Evolutionary conservation across 495 filamentous ascomycete genomes (phyloP).

Genomic region (Hypoxylon subgilvum): DNA sequence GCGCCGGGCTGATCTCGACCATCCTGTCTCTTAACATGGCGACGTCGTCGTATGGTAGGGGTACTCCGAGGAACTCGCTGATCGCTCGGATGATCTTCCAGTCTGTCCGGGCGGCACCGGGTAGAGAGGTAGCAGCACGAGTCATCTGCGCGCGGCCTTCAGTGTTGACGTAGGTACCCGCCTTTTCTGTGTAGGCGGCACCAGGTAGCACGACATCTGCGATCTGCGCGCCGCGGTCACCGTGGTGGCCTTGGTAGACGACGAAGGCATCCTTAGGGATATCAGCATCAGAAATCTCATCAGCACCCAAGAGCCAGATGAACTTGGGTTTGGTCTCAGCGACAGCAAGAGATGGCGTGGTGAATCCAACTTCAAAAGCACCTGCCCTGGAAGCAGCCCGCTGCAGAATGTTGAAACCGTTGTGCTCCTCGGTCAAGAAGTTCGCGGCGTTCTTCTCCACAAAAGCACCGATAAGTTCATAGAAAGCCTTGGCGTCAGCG

Average conservation of each 20-base stretch:
- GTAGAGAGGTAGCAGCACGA: conserved; percentile 80
- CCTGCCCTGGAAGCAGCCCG: conserved; percentile 87
- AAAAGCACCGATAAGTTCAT: conserved; percentile 84
- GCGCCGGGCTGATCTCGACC: conserved; percentile 88
- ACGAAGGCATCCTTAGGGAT: conserved; percentile 95
- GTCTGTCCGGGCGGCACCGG: conserved; percentile 89
- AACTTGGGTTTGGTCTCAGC: conserved; percentile 88
- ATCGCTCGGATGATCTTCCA: conserved; percentile 97
- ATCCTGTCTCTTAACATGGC: conserved; percentile 86
- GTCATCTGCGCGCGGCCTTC: conserved; percentile 95
- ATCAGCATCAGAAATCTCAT: conserved; percentile 79
- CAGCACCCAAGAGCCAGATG: conserved; percentile 94
- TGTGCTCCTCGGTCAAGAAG: conserved; percentile 90
- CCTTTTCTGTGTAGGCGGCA: conserved; percentile 95
- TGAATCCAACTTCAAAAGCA: conserved; percentile 95
- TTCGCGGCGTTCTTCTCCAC: conserved; percentile 88
- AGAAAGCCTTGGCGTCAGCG: conserved; percentile 86
- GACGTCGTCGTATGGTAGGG: conserved; percentile 91
- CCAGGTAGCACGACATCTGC: conserved; percentile 94
- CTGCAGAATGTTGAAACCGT: conserved; percentile 96
- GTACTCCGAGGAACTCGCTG: conserved; percentile 85
- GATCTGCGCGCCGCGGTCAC: conserved; percentile 88
- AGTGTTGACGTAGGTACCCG: conserved; percentile 96
- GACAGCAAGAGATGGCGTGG: conserved; percentile 75
- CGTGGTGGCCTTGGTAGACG: conserved; percentile 97